Evolutionary conservation across 1,139 yeast genomes (phyloP), one percentile per base, ranked within the genome.

Genomic region (Waltiozyma sp.): DNA sequence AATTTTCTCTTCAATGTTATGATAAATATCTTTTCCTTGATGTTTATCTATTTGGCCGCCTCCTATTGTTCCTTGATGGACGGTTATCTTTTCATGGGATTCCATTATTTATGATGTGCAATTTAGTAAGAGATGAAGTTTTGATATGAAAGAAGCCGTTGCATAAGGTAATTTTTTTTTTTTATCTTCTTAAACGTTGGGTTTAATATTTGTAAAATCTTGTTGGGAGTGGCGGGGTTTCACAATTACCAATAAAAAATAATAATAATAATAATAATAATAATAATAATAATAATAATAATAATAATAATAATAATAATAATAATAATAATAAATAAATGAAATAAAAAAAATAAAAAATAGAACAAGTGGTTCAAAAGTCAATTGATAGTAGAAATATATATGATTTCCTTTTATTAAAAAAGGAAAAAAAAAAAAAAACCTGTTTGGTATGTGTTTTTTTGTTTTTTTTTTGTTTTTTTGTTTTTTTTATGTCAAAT

Each of bases 11-110:
- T 33, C 36, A 16, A 33, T 33, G 13, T 7, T 33, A 18, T 33
- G 36, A 13, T 33, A 33, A 4, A 33, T 33, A 18, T 33, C 36
- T 4, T 33, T 33, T 16, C 36, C 36, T 16, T 33, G 36, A 9
- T 31, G 34, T 10, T 26, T 26, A 7, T 10, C n/a, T 26, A 14
- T 10, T 31, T 31, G 18, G 4, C 18, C 3, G 34, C 34, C 18
- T 4, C 14, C 10, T 5, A 16, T 15, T 33, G 39, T 6, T 44
- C 44, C 28, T 43, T 31, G 38, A 28, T 37, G 16, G 38, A 45
- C 21, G 44, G 23, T 24, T 40, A 36, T 21, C 38, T 43, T 45
- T 43, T 45, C 10, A 21, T 19, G 34, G 10, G 34, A 31, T 15
- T n/a, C 34, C 34, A 31, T 31, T 31, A 18, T 15, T 14, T 31